A percentile compares a stretch with the other conserved stretches of the same genome.
phyloP scores from a whole-genome alignment of 768 basidiomycete genomes.

The Coprinopsis marcescibilis region DNA sequence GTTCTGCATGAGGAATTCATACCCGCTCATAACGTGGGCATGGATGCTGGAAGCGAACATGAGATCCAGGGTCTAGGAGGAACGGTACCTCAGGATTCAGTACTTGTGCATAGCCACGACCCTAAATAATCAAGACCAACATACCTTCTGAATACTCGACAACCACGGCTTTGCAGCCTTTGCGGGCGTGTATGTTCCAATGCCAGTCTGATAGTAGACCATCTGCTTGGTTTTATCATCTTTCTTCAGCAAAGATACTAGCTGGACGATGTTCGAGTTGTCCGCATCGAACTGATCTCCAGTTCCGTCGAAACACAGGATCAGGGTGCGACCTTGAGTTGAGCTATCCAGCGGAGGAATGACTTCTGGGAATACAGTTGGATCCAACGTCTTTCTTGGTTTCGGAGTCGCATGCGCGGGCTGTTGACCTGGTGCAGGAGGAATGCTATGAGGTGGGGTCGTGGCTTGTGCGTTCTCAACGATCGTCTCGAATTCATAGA shows the following conservation, averaged over 20 bases:
- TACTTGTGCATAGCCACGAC: too few species aligned
- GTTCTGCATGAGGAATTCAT: slow-evolving; percentile 56
- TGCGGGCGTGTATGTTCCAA: slow-evolving; percentile 44
- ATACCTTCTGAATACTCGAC: slow-evolving; percentile 32
- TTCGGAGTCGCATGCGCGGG: background rate
- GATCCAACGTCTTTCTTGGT: slow-evolving; percentile 15
- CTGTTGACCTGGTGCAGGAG: too few species aligned
- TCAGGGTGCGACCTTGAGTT: slow-evolving; percentile 40
- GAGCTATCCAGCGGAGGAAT: slow-evolving; percentile 30
- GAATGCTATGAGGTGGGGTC: slow-evolving; percentile 2
- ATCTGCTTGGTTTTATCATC: slow-evolving; percentile 46
- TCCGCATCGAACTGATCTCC: slow-evolving; percentile 46
- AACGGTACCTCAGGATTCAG: too few species aligned
- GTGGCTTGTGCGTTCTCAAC: background rate
- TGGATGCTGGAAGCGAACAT: slow-evolving; percentile 46
- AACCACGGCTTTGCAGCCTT: slow-evolving; percentile 30
- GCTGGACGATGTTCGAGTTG: slow-evolving; percentile 50
- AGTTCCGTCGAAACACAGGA: slow-evolving; percentile 56
- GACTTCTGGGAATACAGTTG: slow-evolving; percentile 18
- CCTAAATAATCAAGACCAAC: background rate
- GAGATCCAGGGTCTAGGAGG: slow-evolving; percentile 35
- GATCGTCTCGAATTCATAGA: slow-evolving; percentile 7
- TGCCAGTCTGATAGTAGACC: slow-evolving; percentile 53
- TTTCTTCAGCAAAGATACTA: slow-evolving; percentile 48
- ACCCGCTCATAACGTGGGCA: slow-evolving; percentile 50